phyloP scores from a whole-genome alignment of 768 basidiomycete species.

The Gloeostereum incarnatum region DNA sequence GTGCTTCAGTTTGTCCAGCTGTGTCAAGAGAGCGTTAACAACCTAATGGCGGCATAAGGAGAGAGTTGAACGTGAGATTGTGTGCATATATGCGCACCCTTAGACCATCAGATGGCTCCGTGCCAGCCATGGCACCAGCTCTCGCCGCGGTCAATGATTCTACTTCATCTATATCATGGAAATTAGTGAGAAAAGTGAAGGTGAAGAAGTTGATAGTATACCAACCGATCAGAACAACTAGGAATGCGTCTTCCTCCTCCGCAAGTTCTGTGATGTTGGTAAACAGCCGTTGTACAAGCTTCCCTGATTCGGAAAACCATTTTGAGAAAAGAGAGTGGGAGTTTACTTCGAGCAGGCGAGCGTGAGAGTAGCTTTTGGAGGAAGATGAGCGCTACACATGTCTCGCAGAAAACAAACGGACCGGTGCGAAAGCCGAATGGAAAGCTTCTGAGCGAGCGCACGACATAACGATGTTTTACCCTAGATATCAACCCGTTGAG shows the following conservation, averaged over 20 bases:
- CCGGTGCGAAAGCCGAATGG: conserved; percentile 84
- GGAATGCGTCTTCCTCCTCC: conserved; percentile 86
- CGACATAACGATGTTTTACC: conserved; percentile 94
- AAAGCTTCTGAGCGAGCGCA: conserved; percentile 91
- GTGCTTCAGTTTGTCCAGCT: conserved; percentile 91
- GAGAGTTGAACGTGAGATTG: neutral
- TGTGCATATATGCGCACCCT: conserved; percentile 39
- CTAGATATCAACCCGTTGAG: too few species aligned
- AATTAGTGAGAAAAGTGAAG: conserved; percentile 2
- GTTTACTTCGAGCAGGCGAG: conserved; percentile 92
- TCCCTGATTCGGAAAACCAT: conserved; percentile 99
- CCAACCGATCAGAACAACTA: conserved; percentile 88
- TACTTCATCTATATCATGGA: conserved; percentile 76
- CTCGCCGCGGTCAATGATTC: conserved; percentile 93
- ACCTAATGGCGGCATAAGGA: conserved; percentile 47
- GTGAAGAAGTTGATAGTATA: neutral
- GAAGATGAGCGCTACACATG: conserved; percentile 1
- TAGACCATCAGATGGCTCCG: conserved; percentile 91
- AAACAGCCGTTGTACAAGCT: conserved; percentile 92
- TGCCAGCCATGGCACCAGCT: conserved; percentile 90
- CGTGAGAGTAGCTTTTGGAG: conserved; percentile 62
- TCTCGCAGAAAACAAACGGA: conserved; percentile 18
- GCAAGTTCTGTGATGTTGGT: conserved; percentile 82
- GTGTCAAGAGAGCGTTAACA: conserved; percentile 94
- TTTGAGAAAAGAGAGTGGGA: conserved; percentile 97